These are phyloP conservation scores for Fragilariopsis cylindrus DNA, from an alignment of 108 stramenopile genomes.

Conservation along the genomic window DNA sequence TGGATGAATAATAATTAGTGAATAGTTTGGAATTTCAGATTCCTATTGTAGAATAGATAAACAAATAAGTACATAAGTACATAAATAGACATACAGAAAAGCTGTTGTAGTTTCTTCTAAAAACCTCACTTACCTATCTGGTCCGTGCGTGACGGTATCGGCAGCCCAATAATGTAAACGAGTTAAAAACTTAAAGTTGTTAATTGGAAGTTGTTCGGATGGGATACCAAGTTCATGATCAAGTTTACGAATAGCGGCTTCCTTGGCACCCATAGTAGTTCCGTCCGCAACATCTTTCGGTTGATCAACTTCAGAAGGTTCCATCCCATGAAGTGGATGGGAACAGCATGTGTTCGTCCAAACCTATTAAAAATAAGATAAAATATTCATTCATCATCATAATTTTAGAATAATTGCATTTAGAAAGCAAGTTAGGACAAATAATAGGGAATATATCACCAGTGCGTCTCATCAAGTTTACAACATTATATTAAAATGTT, in stretches of 20 bases:
- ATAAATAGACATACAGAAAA: too few relatives aligned
- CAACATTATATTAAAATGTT: background rate
- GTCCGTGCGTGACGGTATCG: conserved; percentile 89
- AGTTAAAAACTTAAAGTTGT: conserved; percentile 94
- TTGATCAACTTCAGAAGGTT: conserved; percentile 72
- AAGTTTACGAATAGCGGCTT: conserved; percentile 96
- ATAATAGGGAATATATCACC: background rate
- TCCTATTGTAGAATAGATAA: background rate
- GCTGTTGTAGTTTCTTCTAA: background rate
- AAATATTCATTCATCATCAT: background rate
- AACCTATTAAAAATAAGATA: conserved; percentile 44
- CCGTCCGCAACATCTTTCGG: conserved; percentile 64
- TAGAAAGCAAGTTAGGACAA: too few relatives aligned
- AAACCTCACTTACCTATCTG: conserved; percentile 46
- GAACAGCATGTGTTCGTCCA: conserved; percentile 99
- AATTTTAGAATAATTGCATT: too few relatives aligned
- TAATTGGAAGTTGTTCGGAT: conserved; percentile 50
- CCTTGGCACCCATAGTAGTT: conserved; percentile 86
- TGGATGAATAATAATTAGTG: background rate
- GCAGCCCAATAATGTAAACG: conserved; percentile 98
- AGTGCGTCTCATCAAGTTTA: background rate
- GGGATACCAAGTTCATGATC: conserved; percentile 96
- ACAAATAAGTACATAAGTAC: background rate
- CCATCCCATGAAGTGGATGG: conserved; percentile 94
- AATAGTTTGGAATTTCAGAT: background rate